Evolutionary conservation across 2,329 filamentous ascomycete genomes (phyloP).

Genomic region (Colletotrichum noveboracense): DNA sequence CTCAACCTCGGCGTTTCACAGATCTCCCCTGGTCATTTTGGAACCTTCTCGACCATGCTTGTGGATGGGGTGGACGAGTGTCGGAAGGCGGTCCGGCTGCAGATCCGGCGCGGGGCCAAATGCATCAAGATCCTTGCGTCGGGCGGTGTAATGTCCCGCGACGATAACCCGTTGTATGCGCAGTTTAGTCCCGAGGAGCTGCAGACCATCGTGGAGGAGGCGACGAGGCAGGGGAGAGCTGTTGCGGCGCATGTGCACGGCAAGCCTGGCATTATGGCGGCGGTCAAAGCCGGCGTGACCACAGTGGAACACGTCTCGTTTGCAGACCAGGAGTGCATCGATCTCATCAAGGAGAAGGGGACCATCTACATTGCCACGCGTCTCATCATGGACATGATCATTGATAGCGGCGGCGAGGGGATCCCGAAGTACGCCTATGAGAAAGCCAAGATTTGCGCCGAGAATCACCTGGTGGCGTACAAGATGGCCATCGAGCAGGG

Average conservation of each 20-base stretch:
- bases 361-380: conserved; percentile 44
- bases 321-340: conserved; percentile 44
- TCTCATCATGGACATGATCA: conserved; percentile 37
- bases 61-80: conserved; percentile 54
- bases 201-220: conserved; percentile 47
- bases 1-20: conserved; percentile 36
- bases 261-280: conserved; percentile 51
- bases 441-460: conserved; percentile 36
- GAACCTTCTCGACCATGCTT: conserved; percentile 32
- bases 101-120: conserved; percentile 50
- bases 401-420: conserved; percentile 36
- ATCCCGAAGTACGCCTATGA: conserved; percentile 38
- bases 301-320: conserved; percentile 54
- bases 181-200: conserved; percentile 51
- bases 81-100: conserved; percentile 42
- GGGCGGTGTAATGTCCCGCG: conserved; percentile 44
- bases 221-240: conserved; percentile 38
- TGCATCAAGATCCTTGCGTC: conserved; percentile 53
- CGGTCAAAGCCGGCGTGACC: conserved; percentile 45
- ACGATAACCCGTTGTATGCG: conserved; percentile 45
- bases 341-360: conserved; percentile 41
- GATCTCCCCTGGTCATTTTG: conserved; percentile 34
- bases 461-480: conserved; percentile 38
- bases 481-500: conserved; percentile 40
- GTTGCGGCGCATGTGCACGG: conserved; percentile 52